These are phyloP conservation scores for Zostera marina DNA, from an alignment of 116 monocot species.

Conservation along the genomic window DNA sequence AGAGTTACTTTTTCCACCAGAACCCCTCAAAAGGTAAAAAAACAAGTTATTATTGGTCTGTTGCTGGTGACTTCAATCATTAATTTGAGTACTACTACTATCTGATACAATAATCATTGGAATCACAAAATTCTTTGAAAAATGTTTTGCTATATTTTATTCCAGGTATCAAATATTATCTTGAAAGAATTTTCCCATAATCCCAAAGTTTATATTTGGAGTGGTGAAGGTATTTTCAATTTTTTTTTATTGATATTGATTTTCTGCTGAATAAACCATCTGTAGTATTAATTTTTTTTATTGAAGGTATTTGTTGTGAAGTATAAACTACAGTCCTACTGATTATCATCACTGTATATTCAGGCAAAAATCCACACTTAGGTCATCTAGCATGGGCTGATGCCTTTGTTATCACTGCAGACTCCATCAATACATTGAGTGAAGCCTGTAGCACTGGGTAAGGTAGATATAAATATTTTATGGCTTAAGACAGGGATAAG, in stretches of 20 bases:
- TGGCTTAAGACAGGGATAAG: too few species aligned
- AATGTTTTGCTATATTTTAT: background rate
- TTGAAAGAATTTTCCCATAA: constrained; percentile 47
- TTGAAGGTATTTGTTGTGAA: too few species aligned
- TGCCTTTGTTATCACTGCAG: constrained; percentile 90
- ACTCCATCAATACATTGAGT: constrained; percentile 91
- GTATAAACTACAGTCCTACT: too few species aligned
- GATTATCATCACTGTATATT: background rate
- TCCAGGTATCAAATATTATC: constrained; percentile 59
- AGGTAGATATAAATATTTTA: background rate
- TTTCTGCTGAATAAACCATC: background rate
- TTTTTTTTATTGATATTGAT: background rate
- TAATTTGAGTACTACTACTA: background rate
- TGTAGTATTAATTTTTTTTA: too few species aligned
- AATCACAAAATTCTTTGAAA: too few species aligned
- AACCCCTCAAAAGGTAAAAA: constrained; percentile 69
- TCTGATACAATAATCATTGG: background rate
- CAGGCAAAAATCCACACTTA: constrained; percentile 90
- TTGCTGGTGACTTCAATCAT: background rate
- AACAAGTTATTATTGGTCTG: background rate
- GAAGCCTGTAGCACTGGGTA: constrained; percentile 99
- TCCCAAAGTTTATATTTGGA: constrained; percentile 87
- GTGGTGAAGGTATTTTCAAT: constrained; percentile 57
- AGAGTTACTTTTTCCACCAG: constrained; percentile 93
- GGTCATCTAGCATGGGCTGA: constrained; percentile 98